Evolutionary conservation across 345 rosid species (phyloP), one percentile per base, ranked within the genome.

Genomic region (Nasturtium officinale): DNA sequence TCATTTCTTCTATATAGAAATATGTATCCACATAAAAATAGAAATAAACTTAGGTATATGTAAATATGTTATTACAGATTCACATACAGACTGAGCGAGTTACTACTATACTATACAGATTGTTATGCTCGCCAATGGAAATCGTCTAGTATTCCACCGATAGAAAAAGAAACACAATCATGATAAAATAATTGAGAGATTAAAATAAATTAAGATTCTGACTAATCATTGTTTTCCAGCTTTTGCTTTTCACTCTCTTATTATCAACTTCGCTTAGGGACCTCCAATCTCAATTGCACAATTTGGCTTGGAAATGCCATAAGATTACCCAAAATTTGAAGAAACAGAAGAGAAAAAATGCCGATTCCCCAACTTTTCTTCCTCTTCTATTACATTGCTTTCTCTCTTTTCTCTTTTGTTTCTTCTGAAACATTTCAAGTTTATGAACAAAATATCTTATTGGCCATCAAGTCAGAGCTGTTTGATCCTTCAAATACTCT

Each of bases 401-500:
- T 87, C 48, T 73, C 65, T 66, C 75, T 89, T 61, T 82, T 77
- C 77, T 46, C 85, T 78, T 78, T 75, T 38, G 81, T 76, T 65
- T 82, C 83, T 65, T 82, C 54, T 64, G 69, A 70, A 4, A 45
- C 58, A 18, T 7, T 72, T 17, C 69, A 29, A 68, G 33, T 37
- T 45, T 76, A 64, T 35, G 98, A 90, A 57, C 73, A 82, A 32
- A 82, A 85, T 25, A 56, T 80, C 59, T 82, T 94, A 55, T 65
- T 91, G 3, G 69, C 77, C 9, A 81, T 94, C 16, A 94, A 87
- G 80, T 79, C 86, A 29, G 75, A 79, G 77, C 74, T 94, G 5
- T 42, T 72, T 18, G 98, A 94, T 79, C 87, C 92, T 15, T 69
- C 78, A 26, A 82, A 80, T 55, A 60, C 10, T 47, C 92, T 91